Evolutionary conservation across 805 yeast species (phyloP).

Genomic region (Wickerhamomyces canadensis): DNA sequence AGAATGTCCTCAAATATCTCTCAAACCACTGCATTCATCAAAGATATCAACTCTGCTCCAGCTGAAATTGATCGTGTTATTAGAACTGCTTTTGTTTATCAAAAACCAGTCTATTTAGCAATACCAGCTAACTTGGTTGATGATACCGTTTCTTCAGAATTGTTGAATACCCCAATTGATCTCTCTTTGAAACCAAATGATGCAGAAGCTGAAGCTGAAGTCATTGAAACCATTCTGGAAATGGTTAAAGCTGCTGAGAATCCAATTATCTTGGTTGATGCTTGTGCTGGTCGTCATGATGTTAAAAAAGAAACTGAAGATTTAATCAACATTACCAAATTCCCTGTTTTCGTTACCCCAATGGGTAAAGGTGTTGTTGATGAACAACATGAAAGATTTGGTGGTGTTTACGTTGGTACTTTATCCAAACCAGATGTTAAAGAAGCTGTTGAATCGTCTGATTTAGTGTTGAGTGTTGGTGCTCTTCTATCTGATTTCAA

Average conservation of each 20-base stretch:
- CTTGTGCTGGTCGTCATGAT: constrained; percentile 78
- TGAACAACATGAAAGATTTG: constrained; percentile 67
- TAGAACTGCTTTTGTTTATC: constrained; percentile 61
- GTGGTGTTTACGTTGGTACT: constrained; percentile 85
- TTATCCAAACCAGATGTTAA: constrained; percentile 68
- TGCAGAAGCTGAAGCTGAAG: constrained; percentile 57
- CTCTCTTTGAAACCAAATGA: constrained; percentile 53
- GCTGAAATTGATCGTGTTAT: constrained; percentile 69
- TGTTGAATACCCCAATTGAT: constrained; percentile 62
- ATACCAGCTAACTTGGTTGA: constrained; percentile 80
- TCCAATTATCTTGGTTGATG: constrained; percentile 79
- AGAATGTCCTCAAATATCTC: constrained; percentile 73
- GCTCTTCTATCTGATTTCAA: constrained; percentile 83
- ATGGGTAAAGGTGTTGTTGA: constrained; percentile 83
- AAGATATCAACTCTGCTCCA: constrained; percentile 62
- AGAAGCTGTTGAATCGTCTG: constrained; percentile 67
- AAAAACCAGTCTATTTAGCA: constrained; percentile 80
- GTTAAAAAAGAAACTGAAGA: constrained; percentile 57
- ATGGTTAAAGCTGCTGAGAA: constrained; percentile 53
- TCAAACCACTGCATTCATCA: constrained; percentile 58
- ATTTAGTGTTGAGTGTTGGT: constrained; percentile 73
- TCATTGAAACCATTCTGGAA: constrained; percentile 44
- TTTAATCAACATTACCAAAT: constrained; percentile 62
- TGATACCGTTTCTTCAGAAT: constrained; percentile 47
- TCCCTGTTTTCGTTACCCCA: constrained; percentile 82